Base-by-base conservation (phyloP, 2,329 filamentous ascomycete species). In the Elsinoe necatrix region DNA sequence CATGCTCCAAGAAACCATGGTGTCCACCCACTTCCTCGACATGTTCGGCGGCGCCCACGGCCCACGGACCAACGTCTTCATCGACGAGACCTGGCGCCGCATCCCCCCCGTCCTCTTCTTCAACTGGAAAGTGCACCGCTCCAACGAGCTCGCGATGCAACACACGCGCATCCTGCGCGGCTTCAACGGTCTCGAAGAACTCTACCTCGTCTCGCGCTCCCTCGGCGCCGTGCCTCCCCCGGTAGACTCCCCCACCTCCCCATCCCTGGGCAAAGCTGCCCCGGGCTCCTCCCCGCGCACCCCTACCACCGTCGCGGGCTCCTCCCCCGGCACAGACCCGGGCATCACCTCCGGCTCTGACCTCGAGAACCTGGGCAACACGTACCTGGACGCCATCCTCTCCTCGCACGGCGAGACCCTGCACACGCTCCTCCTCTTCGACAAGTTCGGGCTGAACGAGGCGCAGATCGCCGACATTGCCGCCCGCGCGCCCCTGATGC, bases 371-470 rank as follows among this genome's bases (percentile, higher is more conserved):
- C 47, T 74, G 0, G 72, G 68, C 4, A 67, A 69, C 56, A 70
- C 73, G 12, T 81, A 79, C 62, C 66, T 84, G 4, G 73, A 77
- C 23, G 72, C 69, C 34, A 74, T 84, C 57, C 73, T 77, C 18
- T 66, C 69, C 1, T 71, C 76, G 39, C 79, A 83, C 61, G 77
- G 77, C 37, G 61, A 71, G 20, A 77, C 71, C 1, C 66, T 85
- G 39, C 75, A 74, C 42, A 79, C 82, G 61, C 73, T 85, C 4
- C 73, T 84, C 1, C 73, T 85, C 3, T 74, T 75, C 2, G 75
- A 81, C 31, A 71, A 75, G 42, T 84, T 80, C 80, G 68, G 73
- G 16, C 71, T 84, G 2, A 73, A 74, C 14, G 69, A 73, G 2
- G 65, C 71, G 1, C 70, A 77, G 3, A 68, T 84, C 7, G 73